phyloP scores from a whole-genome alignment of 2,329 filamentous ascomycete species.

The Fusarium proliferatum region DNA sequence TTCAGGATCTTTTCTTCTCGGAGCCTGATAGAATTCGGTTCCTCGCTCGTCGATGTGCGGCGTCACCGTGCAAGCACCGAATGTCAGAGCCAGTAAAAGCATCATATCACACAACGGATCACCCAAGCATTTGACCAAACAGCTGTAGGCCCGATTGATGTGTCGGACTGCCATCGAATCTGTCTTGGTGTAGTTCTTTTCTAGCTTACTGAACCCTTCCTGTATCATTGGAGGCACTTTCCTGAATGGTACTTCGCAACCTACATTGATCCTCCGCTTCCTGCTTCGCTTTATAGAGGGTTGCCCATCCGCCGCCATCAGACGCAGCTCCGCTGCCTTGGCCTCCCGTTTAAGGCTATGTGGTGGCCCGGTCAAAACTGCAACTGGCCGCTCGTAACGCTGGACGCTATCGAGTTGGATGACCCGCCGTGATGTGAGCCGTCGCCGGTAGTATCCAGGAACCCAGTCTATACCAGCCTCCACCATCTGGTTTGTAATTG shows the following conservation, averaged over 20 bases:
- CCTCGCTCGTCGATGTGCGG: not conserved
- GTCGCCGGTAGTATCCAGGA: not conserved
- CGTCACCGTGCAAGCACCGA: not conserved
- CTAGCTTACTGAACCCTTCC: too few relatives aligned
- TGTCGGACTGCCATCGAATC: too few relatives aligned
- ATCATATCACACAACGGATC: too few relatives aligned
- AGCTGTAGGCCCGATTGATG: too few relatives aligned
- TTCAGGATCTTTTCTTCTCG: fast-evolving
- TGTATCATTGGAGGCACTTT: too few relatives aligned
- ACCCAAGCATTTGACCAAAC: too few relatives aligned
- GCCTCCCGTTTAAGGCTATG: not conserved
- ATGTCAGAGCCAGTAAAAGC: not conserved
- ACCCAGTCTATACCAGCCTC: not conserved
- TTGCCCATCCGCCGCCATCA: too few relatives aligned
- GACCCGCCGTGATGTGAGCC: not conserved
- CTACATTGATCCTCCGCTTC: too few relatives aligned
- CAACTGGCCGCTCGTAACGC: not conserved
- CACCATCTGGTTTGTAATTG: not conserved
- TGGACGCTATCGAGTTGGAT: not conserved
- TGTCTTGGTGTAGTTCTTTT: too few relatives aligned
- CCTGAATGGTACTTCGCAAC: too few relatives aligned
- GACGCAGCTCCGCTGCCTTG: not conserved
- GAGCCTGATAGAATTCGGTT: not conserved
- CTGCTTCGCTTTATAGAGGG: too few relatives aligned
- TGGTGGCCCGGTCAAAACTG: not conserved